These are phyloP conservation scores for Russula emetica DNA, from an alignment of 768 basidiomycete species.

Conservation along the genomic window DNA sequence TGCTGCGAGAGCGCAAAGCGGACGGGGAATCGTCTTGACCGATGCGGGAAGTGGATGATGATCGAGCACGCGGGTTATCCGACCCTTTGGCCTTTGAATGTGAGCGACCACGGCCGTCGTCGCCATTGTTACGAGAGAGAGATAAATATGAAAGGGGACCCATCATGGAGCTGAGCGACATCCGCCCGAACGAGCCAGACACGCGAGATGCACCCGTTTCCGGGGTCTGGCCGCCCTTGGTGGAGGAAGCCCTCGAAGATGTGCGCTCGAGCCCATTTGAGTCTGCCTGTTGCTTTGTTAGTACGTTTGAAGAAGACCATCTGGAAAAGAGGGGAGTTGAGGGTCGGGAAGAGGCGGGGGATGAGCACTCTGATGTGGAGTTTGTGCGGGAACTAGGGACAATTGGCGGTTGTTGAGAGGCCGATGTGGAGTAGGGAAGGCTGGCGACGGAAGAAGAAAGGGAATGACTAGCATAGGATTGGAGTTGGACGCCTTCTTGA, in stretches of 20 bases:
- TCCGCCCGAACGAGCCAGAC: slow-evolving; percentile 54
- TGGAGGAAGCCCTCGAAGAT: slow-evolving; percentile 30
- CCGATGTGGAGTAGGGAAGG: slow-evolving; percentile 27
- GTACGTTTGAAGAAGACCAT: slow-evolving; percentile 32
- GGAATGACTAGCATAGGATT: slow-evolving; percentile 30
- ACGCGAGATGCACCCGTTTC: slow-evolving; percentile 31
- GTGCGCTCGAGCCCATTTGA: slow-evolving; percentile 50
- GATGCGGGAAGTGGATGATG: slow-evolving; percentile 43
- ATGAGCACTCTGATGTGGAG: slow-evolving; percentile 28
- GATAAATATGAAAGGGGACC: slow-evolving; percentile 62
- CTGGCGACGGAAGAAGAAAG: slow-evolving; percentile 27
- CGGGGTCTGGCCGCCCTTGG: slow-evolving; percentile 10
- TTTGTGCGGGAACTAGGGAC: slow-evolving; percentile 31
- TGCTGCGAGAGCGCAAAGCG: slow-evolving; percentile 60
- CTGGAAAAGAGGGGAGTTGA: slow-evolving; percentile 33
- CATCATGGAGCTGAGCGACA: slow-evolving; percentile 66
- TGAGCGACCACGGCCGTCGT: slow-evolving; percentile 45
- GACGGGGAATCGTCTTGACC: slow-evolving; percentile 31
- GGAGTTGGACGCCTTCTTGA: slow-evolving; percentile 34
- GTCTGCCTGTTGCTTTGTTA: slow-evolving; percentile 43
- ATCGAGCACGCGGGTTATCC: slow-evolving; percentile 34
- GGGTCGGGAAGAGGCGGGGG: slow-evolving; percentile 31
- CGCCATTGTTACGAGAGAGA: slow-evolving; percentile 45
- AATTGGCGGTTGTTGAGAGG: slow-evolving; percentile 16
- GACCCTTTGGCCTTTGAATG: slow-evolving; percentile 39